Evolutionary conservation across 495 filamentous ascomycete genomes (phyloP).

Genomic region (Penicillium paradoxum): DNA sequence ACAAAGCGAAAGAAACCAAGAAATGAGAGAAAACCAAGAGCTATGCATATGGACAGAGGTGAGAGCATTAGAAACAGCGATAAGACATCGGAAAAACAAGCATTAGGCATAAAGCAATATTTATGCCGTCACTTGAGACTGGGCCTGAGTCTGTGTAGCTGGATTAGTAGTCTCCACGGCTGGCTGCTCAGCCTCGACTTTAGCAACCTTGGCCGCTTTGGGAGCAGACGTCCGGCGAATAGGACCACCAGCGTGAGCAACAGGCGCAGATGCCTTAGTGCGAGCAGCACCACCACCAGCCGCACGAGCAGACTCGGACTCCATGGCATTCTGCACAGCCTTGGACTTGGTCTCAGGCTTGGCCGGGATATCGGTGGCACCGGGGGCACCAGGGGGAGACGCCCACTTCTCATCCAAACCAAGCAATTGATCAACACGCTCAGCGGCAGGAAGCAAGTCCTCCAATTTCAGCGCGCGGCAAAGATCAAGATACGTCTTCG

Average conservation of each 20-base stretch:
- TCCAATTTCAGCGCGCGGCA: conserved; percentile 59
- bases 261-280: conserved; percentile 26
- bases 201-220: conserved; percentile 19
- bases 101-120: neutral
- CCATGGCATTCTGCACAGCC: conserved; percentile 50
- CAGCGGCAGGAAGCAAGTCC: conserved; percentile 53
- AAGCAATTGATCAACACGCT: conserved; percentile 58
- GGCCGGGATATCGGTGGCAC: neutral
- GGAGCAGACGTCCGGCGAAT: conserved; percentile 39
- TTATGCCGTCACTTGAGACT: conserved; percentile 26
- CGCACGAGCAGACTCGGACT: conserved; percentile 43
- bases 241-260: conserved; percentile 28
- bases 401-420: conserved; percentile 49
- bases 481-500: conserved; percentile 60
- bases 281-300: conserved; percentile 33
- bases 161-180: conserved; percentile 20
- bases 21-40: conserved; percentile 11
- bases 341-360: conserved; percentile 27
- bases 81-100: neutral
- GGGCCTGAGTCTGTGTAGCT: conserved; percentile 15
- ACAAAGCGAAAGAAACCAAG: neutral
- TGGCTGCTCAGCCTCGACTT: conserved; percentile 14
- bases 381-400: conserved; percentile 12
- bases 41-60: conserved; percentile 19
- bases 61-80: neutral